These are phyloP conservation scores for Mortierella sp. DNA, from an alignment of 371 early-diverging fungal species.

Conservation along the genomic window DNA sequence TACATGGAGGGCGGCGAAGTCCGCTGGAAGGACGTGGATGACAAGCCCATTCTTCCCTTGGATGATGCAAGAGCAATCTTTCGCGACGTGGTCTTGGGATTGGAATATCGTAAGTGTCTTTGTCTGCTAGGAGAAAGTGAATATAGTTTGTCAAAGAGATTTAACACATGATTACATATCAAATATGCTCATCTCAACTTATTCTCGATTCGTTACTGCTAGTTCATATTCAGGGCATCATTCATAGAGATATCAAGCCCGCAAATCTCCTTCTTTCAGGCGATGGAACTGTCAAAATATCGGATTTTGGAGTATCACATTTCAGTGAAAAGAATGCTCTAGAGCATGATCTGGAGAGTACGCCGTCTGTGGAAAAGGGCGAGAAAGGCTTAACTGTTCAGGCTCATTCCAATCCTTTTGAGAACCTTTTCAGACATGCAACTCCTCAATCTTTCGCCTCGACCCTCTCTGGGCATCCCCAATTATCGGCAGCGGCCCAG, in stretches of 20 bases:
- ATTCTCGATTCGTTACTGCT: neutral
- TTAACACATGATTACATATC: too few species aligned
- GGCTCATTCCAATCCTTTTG: slow-evolving; percentile 29
- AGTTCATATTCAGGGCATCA: slow-evolving; percentile 94
- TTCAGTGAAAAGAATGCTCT: slow-evolving; percentile 63
- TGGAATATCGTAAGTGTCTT: slow-evolving; percentile 80
- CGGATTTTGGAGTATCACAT: slow-evolving; percentile 95
- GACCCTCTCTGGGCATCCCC: slow-evolving; percentile 15
- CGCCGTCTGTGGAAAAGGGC: slow-evolving; percentile 26
- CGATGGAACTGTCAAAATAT: slow-evolving; percentile 88
- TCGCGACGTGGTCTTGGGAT: slow-evolving; percentile 88
- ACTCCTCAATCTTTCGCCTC: slow-evolving; percentile 25
- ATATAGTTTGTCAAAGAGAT: neutral
- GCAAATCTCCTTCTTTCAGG: slow-evolving; percentile 87
- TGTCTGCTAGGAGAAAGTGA: neutral
- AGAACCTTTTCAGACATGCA: slow-evolving; percentile 33
- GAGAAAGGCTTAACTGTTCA: slow-evolving; percentile 21
- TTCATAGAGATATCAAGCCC: slow-evolving; percentile 98
- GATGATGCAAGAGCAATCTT: slow-evolving; percentile 80
- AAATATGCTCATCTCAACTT: neutral
- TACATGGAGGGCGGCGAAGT: slow-evolving; percentile 19
- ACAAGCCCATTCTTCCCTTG: slow-evolving; percentile 65
- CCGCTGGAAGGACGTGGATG: slow-evolving; percentile 19
- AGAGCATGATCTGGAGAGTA: slow-evolving; percentile 37
- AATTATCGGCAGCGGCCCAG: slow-evolving; percentile 43